phyloP scores from a whole-genome alignment of 2,329 filamentous ascomycete genomes.

The Colletotrichum destructivum region DNA sequence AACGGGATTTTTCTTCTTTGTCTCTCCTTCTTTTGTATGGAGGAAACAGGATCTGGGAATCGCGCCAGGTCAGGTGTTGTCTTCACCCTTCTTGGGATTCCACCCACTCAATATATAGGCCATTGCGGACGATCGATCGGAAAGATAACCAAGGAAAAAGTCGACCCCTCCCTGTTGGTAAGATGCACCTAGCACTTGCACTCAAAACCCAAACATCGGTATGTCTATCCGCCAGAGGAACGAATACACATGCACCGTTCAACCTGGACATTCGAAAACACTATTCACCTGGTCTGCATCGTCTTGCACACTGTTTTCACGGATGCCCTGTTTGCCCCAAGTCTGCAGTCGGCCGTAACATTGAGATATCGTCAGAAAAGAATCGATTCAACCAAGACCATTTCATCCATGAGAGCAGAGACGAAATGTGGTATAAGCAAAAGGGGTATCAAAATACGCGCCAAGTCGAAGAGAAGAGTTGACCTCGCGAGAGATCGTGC shows the following conservation, averaged over 20 bases:
- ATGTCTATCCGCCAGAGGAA: not conserved
- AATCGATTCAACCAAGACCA: not conserved
- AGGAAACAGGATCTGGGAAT: not conserved
- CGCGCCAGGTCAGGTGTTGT: not conserved
- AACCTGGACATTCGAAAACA: not conserved
- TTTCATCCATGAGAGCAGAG: not conserved
- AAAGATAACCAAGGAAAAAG: not conserved
- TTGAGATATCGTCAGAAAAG: not conserved
- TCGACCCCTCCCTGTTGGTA: not conserved
- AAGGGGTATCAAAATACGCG: constrained; percentile 37
- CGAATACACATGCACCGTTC: not conserved
- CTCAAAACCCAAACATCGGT: not conserved
- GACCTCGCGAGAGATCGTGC: not conserved
- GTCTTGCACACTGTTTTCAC: not conserved
- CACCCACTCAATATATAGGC: not conserved
- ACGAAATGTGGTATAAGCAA: constrained; percentile 17
- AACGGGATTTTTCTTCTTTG: too few relatives aligned
- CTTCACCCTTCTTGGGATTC: not conserved
- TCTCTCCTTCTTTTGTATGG: not conserved
- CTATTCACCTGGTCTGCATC: not conserved
- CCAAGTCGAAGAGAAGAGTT: constrained; percentile 13
- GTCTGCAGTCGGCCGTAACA: constrained; percentile 22
- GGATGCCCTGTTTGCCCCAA: not conserved
- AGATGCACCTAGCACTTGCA: not conserved
- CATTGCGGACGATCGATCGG: too few relatives aligned